Evolutionary conservation across 2,329 filamentous ascomycete genomes (phyloP), one percentile per base, ranked within the genome.

Genomic region (Teratosphaeria gauchensis): DNA sequence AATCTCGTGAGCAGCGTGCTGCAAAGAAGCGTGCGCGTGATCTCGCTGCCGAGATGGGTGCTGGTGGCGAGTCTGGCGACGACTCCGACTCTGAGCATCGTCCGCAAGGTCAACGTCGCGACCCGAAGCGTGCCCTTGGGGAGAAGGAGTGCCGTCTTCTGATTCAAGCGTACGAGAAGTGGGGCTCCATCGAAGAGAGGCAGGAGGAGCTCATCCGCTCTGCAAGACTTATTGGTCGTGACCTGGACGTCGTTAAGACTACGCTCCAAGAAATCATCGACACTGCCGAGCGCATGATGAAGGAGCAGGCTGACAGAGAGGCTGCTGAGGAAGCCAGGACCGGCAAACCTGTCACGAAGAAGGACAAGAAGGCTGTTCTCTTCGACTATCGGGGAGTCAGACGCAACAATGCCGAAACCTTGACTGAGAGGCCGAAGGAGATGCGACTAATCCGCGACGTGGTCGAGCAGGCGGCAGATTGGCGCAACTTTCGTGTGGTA

Each of bases 341-440:
- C 0, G 90, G 90, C 69, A 95, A 94, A 71, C 82, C 85, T 2
- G 76, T 95, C 57, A 95, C 92, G 0, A 96, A 97, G 78, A 99
- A 99, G 74, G 94, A 99, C 71, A 90, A 90, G 74, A 99, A 99
- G 75, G 94, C 94, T 0, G 90, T 99, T 19, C 78, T 99, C 52
- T 96, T 99, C 68, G 92, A 97, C 71, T 96, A 92, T 74, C 87
- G 88, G 53, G 90, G 92, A 58, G 87, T 96, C 55, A 95, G 95
- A 74, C 92, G 95, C 67, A 84, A 96, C 68, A 99, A 99, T 70
- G 94, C 94, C 0, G 91, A 96, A 74, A 97, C 94, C 0, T 88
- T 96, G 57, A 84, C 96, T 11, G 92, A 97, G 66, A 87, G 95
- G 8, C 92, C 94, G 0, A 84, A 87, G 53, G 92, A 97, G 69